Base-by-base conservation (phyloP, 768 basidiomycete genomes). In the Xanthoconium stramineum region DNA sequence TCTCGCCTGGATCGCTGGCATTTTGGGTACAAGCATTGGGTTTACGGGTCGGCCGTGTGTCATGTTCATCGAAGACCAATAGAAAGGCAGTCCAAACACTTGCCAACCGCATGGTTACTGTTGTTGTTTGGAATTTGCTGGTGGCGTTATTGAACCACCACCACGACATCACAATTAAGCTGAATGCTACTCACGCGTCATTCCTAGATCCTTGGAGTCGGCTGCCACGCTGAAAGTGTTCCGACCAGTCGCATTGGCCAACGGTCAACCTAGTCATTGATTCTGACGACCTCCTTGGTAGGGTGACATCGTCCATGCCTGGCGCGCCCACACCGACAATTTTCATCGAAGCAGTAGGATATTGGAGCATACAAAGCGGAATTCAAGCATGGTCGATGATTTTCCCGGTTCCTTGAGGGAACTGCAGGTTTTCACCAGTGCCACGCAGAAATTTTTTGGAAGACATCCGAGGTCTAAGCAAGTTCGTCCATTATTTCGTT, bases 401-500 rank as follows among this genome's bases (percentile, higher is more conserved):
- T 20, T n/a, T 9, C 4, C 24, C 20, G 8, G 32, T 24, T 14
- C 14, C 36, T 32, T n/a, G 42, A 24, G 24, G 24, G 24, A 4
- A 24, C 24, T 4, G 24, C 24, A 24, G 24, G 4, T 24, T 24
- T 24, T 24, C 4, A 24, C 24, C 24, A 24, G 24, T 24, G 24
- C 24, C 2, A 24, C 24, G 24, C 24, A 24, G 24, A 24, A 24
- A 24, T 24, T 24, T 24, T 24, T 24, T 24, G 24, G 4, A 24
- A 42, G 45, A 45, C 32, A 52, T 54, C 52, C 56, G 20, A 52
- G 65, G 61, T 65, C 28, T 28, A 55, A n/a, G 54, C 33, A 33
- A 12, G 62, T 48, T 54, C 36, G 47, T 55, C 40, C 47, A 42
- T 64, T 24, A 36, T 33, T 35, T 55, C 56, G 39, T 46, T 38